Base-by-base conservation (phyloP, 306 rosid species). In the Cicer pinnatifidum region DNA sequence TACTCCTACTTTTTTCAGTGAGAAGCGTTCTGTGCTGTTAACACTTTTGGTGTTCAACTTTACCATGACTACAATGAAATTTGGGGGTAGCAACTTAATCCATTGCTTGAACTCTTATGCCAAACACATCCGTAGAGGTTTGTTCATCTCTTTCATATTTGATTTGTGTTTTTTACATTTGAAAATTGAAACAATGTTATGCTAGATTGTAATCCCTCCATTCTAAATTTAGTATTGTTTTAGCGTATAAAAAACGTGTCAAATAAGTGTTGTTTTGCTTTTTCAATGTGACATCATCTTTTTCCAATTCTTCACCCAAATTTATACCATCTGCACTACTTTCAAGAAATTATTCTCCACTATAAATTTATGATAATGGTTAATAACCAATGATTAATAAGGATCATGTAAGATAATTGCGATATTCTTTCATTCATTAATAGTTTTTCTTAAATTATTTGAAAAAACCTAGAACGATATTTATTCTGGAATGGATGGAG, bases 21-120 rank as follows among this genome's bases (percentile, higher is more conserved):
- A 91, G 84, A 89, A 81, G 93, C 77, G 78, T 23, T 86, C 87
- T 33, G 82, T 81, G 38, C 73, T 91, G 68, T 82, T 89, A 41
- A 80, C 97, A 69, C 75, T 88, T 84, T 23, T 91, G 84, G 83
- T 89, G 84, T 72, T 86, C 67, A 89, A 91, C 75, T 85, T 89
- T 68, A 74, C 85, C 20, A 15, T 19, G 40, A 82, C 89, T 56
- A 69, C 54, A 67, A 70, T 67, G 75, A 84, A 79, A 64, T 83
- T 80, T 72, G 45, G 71, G 57, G 70, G 72, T 66, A 77, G 83
- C 81, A 71, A 69, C 12, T 69, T 87, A 19, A 57, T 13, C 59
- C 69, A 67, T 45, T 83, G 86, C 84, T 46, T 86, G 86, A 88
- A 86, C 64, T 88, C 91, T 56, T 91, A 82, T 78, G 81, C 85